A percentile compares a stretch with the other conserved stretches of the same genome.
Evolutionary conservation across 176 grass and related monocot species (phyloP).

Genomic region (Saccharum officinarum): DNA sequence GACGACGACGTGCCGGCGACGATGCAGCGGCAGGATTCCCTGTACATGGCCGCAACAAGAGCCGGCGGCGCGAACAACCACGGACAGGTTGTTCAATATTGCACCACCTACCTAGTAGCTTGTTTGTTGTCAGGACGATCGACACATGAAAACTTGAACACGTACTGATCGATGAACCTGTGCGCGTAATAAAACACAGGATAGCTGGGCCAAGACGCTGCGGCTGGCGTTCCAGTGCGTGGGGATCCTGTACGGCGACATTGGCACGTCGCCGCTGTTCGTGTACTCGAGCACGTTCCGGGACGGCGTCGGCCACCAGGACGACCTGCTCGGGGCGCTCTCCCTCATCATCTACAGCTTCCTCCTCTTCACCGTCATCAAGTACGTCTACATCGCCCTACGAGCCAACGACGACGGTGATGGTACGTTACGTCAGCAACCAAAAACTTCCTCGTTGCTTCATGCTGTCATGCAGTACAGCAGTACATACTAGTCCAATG

Average conservation of each 20-base stretch:
- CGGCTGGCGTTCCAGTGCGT: constrained; percentile 49
- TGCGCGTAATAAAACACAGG: neutral
- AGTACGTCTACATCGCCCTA: constrained; percentile 50
- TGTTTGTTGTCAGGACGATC: no score
- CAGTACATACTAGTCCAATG: neutral
- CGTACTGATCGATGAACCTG: no score
- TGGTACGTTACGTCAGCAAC: constrained; percentile 2
- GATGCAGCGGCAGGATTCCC: constrained; percentile 30
- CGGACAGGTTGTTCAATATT: constrained; percentile 5
- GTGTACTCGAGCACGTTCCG: constrained; percentile 55
- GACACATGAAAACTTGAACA: no score
- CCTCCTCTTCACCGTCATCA: constrained; percentile 38
- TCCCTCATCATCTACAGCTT: constrained; percentile 55
- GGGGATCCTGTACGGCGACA: constrained; percentile 56
- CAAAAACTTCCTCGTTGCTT: neutral
- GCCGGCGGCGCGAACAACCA: neutral
- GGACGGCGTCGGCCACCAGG: constrained; percentile 24
- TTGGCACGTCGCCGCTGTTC: constrained; percentile 50
- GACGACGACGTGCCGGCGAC: neutral
- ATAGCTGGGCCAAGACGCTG: constrained; percentile 28
- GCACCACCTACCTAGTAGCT: neutral
- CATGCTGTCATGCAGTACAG: neutral
- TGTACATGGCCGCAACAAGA: constrained; percentile 18
- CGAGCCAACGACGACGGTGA: constrained; percentile 52
- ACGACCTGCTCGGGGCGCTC: constrained; percentile 47